phyloP scores from a whole-genome alignment of 306 rosid species.

The Macrotyloma uniflorum region DNA sequence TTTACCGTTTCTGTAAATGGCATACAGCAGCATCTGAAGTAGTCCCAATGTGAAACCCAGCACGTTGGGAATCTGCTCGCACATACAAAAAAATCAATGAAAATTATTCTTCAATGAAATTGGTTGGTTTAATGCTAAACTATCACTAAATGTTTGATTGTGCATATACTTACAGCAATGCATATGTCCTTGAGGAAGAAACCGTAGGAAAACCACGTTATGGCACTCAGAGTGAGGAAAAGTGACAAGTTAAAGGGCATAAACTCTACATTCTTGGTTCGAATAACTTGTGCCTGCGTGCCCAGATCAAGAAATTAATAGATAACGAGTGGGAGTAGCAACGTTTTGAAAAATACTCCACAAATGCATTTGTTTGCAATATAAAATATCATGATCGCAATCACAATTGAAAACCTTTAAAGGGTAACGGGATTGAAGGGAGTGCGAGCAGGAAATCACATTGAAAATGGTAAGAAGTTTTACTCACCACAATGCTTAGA shows the following conservation, averaged over 20 bases:
- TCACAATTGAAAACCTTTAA: no score
- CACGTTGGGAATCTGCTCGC: slow-evolving; percentile 67
- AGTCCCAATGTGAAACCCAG: slow-evolving; percentile 69
- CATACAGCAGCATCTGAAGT: slow-evolving; percentile 73
- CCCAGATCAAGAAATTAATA: background rate
- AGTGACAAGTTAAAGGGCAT: slow-evolving; percentile 74
- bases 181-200: slow-evolving; percentile 58
- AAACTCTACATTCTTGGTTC: slow-evolving; percentile 74
- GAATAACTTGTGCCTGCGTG: slow-evolving; percentile 47
- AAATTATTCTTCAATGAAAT: background rate
- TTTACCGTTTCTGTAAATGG: slow-evolving; percentile 44
- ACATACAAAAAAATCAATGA: background rate
- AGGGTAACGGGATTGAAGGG: background rate
- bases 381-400: background rate
- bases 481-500: slow-evolving; percentile 72
- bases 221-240: slow-evolving; percentile 80
- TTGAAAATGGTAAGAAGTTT: background rate
- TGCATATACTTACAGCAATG: slow-evolving; percentile 60
- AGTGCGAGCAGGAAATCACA: background rate
- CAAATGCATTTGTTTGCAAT: no score
- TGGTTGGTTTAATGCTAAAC: background rate
- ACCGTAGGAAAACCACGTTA: slow-evolving; percentile 84
- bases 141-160: background rate
- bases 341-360: no score
- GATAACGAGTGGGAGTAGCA: background rate